phyloP scores from a whole-genome alignment of 768 basidiomycete genomes.

The Suillus clintonianus region DNA sequence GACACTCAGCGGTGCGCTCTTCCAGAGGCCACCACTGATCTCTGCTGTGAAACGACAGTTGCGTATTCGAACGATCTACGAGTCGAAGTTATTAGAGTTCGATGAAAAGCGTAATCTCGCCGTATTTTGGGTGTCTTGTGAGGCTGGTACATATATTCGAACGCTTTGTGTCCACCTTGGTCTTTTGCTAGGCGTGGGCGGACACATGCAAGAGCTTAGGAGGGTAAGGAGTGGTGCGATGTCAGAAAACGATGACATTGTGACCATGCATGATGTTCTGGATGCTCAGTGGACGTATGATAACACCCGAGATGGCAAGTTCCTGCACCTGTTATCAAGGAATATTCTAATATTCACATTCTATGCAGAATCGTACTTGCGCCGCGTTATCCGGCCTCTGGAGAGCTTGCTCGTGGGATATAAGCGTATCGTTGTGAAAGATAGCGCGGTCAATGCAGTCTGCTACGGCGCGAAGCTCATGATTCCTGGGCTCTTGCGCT shows the following conservation, averaged over 20 bases:
- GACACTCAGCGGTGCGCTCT: slow-evolving; percentile 95
- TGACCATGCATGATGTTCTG: slow-evolving; percentile 99
- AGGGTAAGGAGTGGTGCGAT: slow-evolving; percentile 94
- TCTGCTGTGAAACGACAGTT: slow-evolving; percentile 99
- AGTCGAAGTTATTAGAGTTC: slow-evolving; percentile 93
- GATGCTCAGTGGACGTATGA: slow-evolving; percentile 99
- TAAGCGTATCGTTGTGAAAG: slow-evolving; percentile 98
- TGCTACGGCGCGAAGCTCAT: slow-evolving; percentile 99
- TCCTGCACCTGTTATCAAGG: slow-evolving; percentile 4
- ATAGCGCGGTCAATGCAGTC: slow-evolving; percentile 98
- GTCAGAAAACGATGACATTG: slow-evolving; percentile 97
- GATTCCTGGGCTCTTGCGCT: slow-evolving; percentile 97
- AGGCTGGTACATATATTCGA: slow-evolving; percentile 95
- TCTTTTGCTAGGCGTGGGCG: slow-evolving; percentile 91
- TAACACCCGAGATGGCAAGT: slow-evolving; percentile 89
- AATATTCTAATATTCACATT: slow-evolving; percentile 16
- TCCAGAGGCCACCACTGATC: slow-evolving; percentile 98
- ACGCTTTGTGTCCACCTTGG: slow-evolving; percentile 98
- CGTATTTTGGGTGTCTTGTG: slow-evolving; percentile 99
- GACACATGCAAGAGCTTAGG: slow-evolving; percentile 99
- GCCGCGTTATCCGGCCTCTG: slow-evolving; percentile 90
- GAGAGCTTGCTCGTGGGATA: slow-evolving; percentile 94
- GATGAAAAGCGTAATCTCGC: slow-evolving; percentile 96
- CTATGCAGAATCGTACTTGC: slow-evolving; percentile 87
- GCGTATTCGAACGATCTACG: slow-evolving; percentile 95